These are phyloP conservation scores for Phytophthora boehmeriae DNA, from an alignment of 352 stramenopile species.

Conservation along the genomic window DNA sequence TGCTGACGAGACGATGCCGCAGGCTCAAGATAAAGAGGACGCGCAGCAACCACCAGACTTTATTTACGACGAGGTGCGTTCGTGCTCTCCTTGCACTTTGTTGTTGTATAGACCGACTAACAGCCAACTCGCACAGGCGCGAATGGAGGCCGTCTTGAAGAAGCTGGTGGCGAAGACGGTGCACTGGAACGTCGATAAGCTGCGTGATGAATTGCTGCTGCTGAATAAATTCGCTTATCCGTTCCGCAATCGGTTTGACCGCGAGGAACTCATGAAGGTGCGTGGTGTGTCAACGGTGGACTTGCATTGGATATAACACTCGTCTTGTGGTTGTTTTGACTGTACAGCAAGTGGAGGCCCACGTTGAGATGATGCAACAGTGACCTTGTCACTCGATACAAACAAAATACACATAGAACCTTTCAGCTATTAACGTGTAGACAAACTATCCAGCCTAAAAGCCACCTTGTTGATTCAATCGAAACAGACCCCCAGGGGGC, in stretches of 20 bases:
- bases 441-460: too few species aligned
- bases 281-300: too few species aligned
- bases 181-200: constrained; percentile 73
- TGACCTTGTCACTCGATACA: constrained; percentile 1
- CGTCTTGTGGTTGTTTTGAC: constrained; percentile 6
- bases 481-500: too few species aligned
- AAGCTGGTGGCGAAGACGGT: constrained; percentile 62
- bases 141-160: constrained; percentile 57
- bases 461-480: too few species aligned
- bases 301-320: constrained; percentile 5
- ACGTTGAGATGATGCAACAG: constrained; percentile 31
- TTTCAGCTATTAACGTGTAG: not conserved
- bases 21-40: constrained; percentile 19
- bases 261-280: constrained; percentile 73
- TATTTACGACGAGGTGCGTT: constrained; percentile 85
- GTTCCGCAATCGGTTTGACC: constrained; percentile 66
- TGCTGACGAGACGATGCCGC: constrained; percentile 26
- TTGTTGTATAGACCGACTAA: constrained; percentile 3
- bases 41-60: constrained; percentile 48
- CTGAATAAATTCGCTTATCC: constrained; percentile 77
- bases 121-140: constrained; percentile 34
- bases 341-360: constrained; percentile 32
- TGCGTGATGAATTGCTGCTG: constrained; percentile 70
- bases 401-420: constrained; percentile 15
- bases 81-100: not conserved